Base-by-base conservation (phyloP, 2,329 filamentous ascomycete genomes). In the Pseudogymnoascus sp. region DNA sequence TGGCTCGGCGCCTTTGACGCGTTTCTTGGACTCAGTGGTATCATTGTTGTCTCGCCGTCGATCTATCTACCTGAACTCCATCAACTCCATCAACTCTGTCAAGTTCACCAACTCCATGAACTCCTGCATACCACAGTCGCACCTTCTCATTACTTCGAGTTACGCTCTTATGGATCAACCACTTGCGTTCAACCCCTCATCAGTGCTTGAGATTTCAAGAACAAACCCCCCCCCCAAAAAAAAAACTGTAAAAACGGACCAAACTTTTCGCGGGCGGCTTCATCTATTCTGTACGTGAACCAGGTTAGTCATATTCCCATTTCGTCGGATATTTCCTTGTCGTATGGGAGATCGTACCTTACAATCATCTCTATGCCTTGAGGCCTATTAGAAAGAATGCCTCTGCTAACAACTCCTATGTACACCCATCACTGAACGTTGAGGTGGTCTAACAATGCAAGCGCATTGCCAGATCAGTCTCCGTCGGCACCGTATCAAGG, bases 131-230 rank as follows among this genome's bases (percentile, higher is more conserved):
- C 28, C 22, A 7, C 12, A 47, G 28, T 28, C 28, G 2, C 22
- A 3, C 25, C 22, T 8, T 18, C 43, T 30, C 2, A 16, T 30
- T 28, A 18, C 22, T 11, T 22, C 7, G 25, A 11, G 2, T 6
- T 5, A 18, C 25, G 2, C 3, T 4, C 25, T 30, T 7, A 4
- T 30, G 8, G 7, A 18, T 16, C 14, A 8, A 16, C 2, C 43
- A 30, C n/a, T 47, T 25, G 22, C 22, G 22, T 43, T 25, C 22
- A 22, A 22, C 2, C 72, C 76, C 57, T 71, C 79, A 12, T 7
- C 20, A 25, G 11, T 43, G 66, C 83, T 80, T 47, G n/a, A 18
- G 4, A 30, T 18, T 25, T 25, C 22, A 25, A 25, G 4, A 25
- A 25, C 5, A 25, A 25, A 25, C 3, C n/a, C n/a, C 22, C 2